Base-by-base conservation (phyloP, 257 asterid genomes). In the Ocimum tenuiflorum region DNA sequence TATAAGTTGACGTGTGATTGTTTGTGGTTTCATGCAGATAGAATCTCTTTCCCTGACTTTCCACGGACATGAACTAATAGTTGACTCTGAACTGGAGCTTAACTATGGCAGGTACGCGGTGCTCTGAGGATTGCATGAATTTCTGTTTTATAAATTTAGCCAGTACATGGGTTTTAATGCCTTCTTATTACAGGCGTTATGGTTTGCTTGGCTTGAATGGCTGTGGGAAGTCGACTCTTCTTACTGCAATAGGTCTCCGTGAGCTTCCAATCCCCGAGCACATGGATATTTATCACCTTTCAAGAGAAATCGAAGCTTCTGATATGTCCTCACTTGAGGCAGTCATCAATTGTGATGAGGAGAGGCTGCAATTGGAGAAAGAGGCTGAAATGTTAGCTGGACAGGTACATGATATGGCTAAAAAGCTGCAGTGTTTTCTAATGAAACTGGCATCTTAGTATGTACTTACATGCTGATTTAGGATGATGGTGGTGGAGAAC, bases 121-220 rank as follows among this genome's bases (percentile, higher is more conserved):
- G 15, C 8, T 31, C 51, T 67, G 50, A 22, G 61, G 61, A 54
- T 72, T 48, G 2, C 7, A 22, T 33, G 13, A 12, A 47, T 38
- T 36, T 22, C 63, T 47, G 3, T 19, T 19, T 12, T 39, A 20
- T 50, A 1, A 48, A 11, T 43, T 43, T 60, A 10, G 23, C 41
- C 3, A 15, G 8, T 38, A n/a, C 38, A 33, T 18, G 35, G 65
- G 57, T 8, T 71, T 29, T 33, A 8, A 57, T 67, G 48, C 43
- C 23, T 24, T 47, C 1, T 63, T 17, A 33, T 66, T 71, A 42
- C 85, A 94, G 99, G 60, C 97, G 99, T 45, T 94, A 94, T 73
- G 99, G 99, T 65, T 77, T 90, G 82, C 99, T 94, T 73, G 99
- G 99, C 56, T 70, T 94, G 75, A 94, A 90, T 81, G 99, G 99